Conservation (phyloP, 2,329 filamentous ascomycete genomes). For the Alternaria incomplexa region DNA sequence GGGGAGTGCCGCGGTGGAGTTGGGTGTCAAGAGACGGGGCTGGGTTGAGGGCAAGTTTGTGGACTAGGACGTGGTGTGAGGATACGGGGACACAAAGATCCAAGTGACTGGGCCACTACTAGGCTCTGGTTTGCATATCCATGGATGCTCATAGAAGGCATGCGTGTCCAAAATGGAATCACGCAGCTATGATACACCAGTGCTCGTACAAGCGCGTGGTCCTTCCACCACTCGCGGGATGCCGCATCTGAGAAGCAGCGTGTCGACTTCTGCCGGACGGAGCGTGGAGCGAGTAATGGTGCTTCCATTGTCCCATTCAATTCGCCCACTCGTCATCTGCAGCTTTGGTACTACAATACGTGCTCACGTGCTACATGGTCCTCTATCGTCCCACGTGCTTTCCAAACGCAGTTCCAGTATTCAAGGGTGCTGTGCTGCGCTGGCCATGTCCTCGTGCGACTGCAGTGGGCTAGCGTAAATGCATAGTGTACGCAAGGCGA, state of each 20-base stretch:
- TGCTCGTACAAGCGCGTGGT: not conserved
- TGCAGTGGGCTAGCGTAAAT: conserved; percentile 8
- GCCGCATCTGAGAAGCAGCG: not conserved
- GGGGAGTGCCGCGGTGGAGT: conserved; percentile 91
- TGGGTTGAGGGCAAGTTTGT: conserved; percentile 76
- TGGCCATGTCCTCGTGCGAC: not conserved
- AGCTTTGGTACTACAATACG: not conserved
- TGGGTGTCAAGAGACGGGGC: conserved; percentile 83
- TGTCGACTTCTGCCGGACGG: not conserved
- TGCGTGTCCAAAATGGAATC: not conserved
- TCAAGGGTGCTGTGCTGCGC: not conserved
- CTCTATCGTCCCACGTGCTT: not conserved
- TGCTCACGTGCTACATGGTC: not conserved
- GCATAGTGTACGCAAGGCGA: conserved; percentile 8
- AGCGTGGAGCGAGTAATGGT: not conserved
- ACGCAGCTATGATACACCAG: not conserved
- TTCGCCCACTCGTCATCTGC: not conserved
- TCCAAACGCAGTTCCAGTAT: not conserved
- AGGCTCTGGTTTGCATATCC: not conserved
- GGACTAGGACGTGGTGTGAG: conserved; percentile 38
- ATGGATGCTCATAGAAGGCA: not conserved
- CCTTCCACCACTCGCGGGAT: not conserved
- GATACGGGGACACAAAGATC: not conserved
- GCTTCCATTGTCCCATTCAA: not conserved
- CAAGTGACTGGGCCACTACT: not conserved